phyloP scores from a whole-genome alignment of 768 basidiomycete species.

The Lentinula raphanica region DNA sequence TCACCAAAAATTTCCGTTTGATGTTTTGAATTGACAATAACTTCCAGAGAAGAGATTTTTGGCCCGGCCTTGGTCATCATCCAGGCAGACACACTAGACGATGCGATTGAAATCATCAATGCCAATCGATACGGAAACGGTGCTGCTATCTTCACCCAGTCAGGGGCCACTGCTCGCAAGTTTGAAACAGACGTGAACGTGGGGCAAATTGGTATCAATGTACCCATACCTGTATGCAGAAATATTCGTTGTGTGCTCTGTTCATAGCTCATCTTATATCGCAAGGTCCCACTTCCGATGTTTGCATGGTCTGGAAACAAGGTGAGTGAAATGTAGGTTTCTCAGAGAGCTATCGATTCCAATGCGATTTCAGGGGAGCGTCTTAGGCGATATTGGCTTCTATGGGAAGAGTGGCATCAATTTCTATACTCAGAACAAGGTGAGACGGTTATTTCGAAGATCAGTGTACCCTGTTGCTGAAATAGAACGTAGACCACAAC shows the following conservation, averaged over 20 bases:
- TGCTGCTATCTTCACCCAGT: slow-evolving; percentile 93
- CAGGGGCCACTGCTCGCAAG: slow-evolving; percentile 89
- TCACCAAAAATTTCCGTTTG: slow-evolving; percentile 3
- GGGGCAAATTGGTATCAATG: slow-evolving; percentile 91
- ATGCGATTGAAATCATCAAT: slow-evolving; percentile 88
- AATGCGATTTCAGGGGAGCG: slow-evolving; percentile 45
- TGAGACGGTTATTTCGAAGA: slow-evolving; percentile 15
- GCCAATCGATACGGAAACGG: slow-evolving; percentile 90
- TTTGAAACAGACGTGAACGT: slow-evolving; percentile 87
- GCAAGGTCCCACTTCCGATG: slow-evolving; percentile 53
- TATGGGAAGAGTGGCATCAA: slow-evolving; percentile 91
- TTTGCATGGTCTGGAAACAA: slow-evolving; percentile 98
- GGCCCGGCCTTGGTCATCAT: slow-evolving; percentile 84
- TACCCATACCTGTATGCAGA: slow-evolving; percentile 80
- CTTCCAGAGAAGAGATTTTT: slow-evolving; percentile 83
- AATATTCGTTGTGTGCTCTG: slow-evolving; percentile 42
- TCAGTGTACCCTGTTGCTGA: not conserved
- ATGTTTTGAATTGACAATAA: not conserved
- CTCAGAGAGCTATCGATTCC: not conserved
- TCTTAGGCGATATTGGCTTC: slow-evolving; percentile 83
- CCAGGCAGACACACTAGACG: slow-evolving; percentile 78
- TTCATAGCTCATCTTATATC: not conserved
- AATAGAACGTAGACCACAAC: slow-evolving; percentile 69
- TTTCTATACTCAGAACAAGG: slow-evolving; percentile 97
- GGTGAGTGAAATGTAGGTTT: too few relatives aligned